phyloP scores from a whole-genome alignment of 495 filamentous ascomycete species.

The Penicillium simplicissimum region DNA sequence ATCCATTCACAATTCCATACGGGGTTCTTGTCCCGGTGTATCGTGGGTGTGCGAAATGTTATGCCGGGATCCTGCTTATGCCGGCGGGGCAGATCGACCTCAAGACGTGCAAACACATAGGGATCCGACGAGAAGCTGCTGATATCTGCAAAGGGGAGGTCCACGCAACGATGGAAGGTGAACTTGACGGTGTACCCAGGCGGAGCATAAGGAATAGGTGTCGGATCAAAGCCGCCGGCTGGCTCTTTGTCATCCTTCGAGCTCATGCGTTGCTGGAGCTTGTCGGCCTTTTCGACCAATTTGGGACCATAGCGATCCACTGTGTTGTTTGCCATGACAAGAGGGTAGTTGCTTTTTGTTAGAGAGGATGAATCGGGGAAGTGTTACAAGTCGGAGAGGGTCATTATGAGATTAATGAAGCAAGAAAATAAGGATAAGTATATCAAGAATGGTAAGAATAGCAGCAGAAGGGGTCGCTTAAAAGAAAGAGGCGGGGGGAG shows the following conservation, averaged over 20 bases:
- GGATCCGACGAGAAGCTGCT: conserved; percentile 79
- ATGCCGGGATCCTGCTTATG: conserved; percentile 79
- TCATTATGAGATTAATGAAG: neutral
- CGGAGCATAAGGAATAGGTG: conserved; percentile 69
- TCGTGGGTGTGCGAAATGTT: conserved; percentile 72
- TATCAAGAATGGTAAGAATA: neutral
- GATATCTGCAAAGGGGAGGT: conserved; percentile 82
- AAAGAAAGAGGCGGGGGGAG: neutral
- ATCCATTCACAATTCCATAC: conserved; percentile 85
- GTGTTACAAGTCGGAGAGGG: neutral
- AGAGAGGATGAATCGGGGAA: neutral
- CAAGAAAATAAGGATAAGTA: neutral
- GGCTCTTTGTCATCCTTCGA: conserved; percentile 46
- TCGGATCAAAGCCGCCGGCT: conserved; percentile 76
- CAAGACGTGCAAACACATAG: conserved; percentile 71
- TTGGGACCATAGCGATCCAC: conserved; percentile 48
- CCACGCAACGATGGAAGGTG: conserved; percentile 76
- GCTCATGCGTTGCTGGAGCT: conserved; percentile 53
- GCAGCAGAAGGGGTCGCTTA: neutral
- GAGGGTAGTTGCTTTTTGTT: neutral
- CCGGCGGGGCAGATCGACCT: conserved; percentile 59
- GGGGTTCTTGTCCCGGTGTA: conserved; percentile 68
- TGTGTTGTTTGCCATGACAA: conserved; percentile 25
- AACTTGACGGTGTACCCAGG: conserved; percentile 82
- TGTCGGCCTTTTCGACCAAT: conserved; percentile 58